Percentiles rank a stretch among this genome's conserved stretches.
phyloP scores from a whole-genome alignment of 1,284 basidiomycete genomes.

The Psilocybe mexicana region DNA sequence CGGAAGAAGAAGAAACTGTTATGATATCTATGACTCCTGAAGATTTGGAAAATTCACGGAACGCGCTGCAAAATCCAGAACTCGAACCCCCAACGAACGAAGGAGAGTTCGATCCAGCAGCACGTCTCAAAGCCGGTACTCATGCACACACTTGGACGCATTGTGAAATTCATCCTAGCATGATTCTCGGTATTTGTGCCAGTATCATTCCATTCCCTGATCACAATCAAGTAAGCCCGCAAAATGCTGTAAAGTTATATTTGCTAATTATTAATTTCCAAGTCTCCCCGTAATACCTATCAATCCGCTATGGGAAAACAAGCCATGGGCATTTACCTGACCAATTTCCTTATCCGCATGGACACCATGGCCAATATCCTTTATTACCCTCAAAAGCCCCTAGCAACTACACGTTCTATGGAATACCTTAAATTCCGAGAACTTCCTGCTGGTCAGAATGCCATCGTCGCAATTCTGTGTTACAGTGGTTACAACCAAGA shows the following conservation, averaged over 20 bases:
- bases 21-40: slow-evolving; percentile 99
- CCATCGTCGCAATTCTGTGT: slow-evolving; percentile 97
- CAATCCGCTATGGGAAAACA: slow-evolving; percentile 99
- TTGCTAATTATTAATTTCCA: slow-evolving; percentile 6
- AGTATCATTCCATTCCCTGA: slow-evolving; percentile 99
- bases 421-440: slow-evolving; percentile 98
- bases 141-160: slow-evolving; percentile 95
- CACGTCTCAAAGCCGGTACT: slow-evolving; percentile 80
- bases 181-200: slow-evolving; percentile 98
- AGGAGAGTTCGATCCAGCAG: slow-evolving; percentile 82
- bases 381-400: slow-evolving; percentile 98
- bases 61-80: slow-evolving; percentile 56
- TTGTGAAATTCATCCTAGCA: slow-evolving; percentile 98
- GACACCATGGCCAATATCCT: slow-evolving; percentile 99
- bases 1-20: slow-evolving; percentile 98
- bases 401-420: slow-evolving; percentile 98
- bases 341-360: slow-evolving; percentile 97
- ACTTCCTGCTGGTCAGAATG: slow-evolving; percentile 96
- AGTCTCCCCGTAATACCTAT: slow-evolving; percentile 99
- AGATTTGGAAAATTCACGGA: slow-evolving; percentile 85
- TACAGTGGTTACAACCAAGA: slow-evolving; percentile 99
- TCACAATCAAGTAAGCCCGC: slow-evolving; percentile 85
- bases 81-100: slow-evolving; percentile 62
- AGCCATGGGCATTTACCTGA: slow-evolving; percentile 98
- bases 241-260: not conserved